Percentiles rank a stretch among this genome's conserved stretches.
Evolutionary conservation across 2,329 filamentous ascomycete species (phyloP).

Genomic region (Trichophyton benhamiae): DNA sequence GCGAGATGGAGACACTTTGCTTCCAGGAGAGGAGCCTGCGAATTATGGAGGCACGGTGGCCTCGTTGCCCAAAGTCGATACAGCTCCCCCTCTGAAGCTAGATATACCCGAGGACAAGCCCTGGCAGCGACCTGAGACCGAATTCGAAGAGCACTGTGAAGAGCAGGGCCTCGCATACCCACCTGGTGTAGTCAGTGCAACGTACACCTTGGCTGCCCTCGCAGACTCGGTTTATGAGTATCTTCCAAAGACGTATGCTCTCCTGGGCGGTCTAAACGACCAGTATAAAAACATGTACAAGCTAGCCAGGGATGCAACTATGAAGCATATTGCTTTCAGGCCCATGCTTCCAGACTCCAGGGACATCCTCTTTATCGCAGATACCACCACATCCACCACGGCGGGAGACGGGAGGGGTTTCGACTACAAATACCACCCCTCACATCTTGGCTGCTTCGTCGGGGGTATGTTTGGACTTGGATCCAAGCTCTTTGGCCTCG

Average conservation of each 20-base stretch:
- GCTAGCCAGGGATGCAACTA: conserved; percentile 52
- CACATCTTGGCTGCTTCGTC: conserved; percentile 43
- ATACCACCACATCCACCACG: conserved; percentile 38
- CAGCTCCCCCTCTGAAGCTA: conserved; percentile 2
- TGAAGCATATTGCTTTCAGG: conserved; percentile 61
- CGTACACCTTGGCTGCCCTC: conserved; percentile 42
- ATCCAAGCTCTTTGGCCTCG: conserved; percentile 40
- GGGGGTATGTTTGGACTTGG: conserved; percentile 47
- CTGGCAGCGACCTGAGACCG: not conserved
- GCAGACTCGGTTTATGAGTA: conserved; percentile 48
- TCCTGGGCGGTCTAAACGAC: conserved; percentile 58
- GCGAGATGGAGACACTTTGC: conserved; percentile 9
- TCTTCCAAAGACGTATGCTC: conserved; percentile 53
- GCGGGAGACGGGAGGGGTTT: conserved; percentile 17
- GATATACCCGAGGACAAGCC: not conserved
- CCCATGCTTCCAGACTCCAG: conserved; percentile 58
- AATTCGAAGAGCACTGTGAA: conserved; percentile 20
- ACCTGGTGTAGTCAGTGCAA: conserved; percentile 12
- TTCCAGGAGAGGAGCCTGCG: conserved; percentile 21
- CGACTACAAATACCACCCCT: conserved; percentile 31
- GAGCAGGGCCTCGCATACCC: conserved; percentile 30
- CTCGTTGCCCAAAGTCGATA: not conserved
- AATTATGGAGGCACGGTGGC: conserved; percentile 8
- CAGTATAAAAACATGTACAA: conserved; percentile 59
- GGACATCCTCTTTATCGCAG: conserved; percentile 53